Percentiles rank a stretch among this genome's conserved stretches.
These are phyloP conservation scores for Passiflora organensis DNA, from an alignment of 345 rosid genomes.

Conservation along the genomic window DNA sequence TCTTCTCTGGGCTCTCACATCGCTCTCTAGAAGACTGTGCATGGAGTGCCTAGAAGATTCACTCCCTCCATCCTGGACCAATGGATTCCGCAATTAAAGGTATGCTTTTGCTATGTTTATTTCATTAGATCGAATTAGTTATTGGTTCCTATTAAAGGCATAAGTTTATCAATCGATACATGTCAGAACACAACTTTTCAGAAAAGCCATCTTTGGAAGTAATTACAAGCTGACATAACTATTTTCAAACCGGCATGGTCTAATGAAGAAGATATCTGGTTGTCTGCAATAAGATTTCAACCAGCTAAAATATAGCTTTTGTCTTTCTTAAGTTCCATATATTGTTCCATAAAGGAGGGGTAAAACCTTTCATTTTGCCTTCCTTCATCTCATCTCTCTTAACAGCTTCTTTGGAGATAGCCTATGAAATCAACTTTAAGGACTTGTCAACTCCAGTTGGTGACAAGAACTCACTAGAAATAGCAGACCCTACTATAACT, in stretches of 20 bases:
- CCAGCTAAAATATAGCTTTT: constrained; percentile 17
- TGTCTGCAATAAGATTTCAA: too few species aligned
- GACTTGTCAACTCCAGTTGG: constrained; percentile 6
- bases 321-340: not conserved
- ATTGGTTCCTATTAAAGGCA: too few species aligned
- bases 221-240: constrained; percentile 16
- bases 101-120: too few species aligned
- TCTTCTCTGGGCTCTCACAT: too few species aligned
- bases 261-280: too few species aligned
- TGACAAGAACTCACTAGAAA: not conserved
- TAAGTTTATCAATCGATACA: too few species aligned
- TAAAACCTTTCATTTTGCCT: not conserved
- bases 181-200: constrained; percentile 17
- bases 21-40: too few species aligned
- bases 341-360: not conserved
- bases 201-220: constrained; percentile 26
- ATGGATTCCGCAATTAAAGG: too few species aligned
- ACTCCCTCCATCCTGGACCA: too few species aligned
- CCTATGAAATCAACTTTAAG: constrained; percentile 7
- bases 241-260: not conserved
- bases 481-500: not conserved
- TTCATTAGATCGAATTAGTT: too few species aligned
- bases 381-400: constrained; percentile 15
- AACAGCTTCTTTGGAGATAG: constrained; percentile 12
- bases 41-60: too few species aligned